These are phyloP conservation scores for Pichia occidentalis DNA, from an alignment of 805 yeast genomes.

Conservation along the genomic window DNA sequence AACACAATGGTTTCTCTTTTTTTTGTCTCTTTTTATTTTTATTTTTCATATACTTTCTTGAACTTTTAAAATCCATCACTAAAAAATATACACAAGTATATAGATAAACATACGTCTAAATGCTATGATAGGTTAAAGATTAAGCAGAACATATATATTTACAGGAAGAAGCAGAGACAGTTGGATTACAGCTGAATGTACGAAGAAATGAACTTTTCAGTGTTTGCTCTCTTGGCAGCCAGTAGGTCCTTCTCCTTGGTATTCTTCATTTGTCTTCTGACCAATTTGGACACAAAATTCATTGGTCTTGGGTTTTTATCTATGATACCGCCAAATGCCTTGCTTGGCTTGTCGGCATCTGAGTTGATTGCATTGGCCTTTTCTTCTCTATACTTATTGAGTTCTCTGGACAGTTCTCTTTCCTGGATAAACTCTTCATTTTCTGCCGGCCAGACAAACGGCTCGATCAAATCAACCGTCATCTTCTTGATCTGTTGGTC, in stretches of 20 bases:
- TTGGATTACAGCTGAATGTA: conserved; percentile 4
- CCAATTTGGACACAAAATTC: conserved; percentile 53
- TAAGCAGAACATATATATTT: no score
- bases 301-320: conserved; percentile 49
- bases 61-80: no score
- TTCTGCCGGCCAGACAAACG: conserved; percentile 89
- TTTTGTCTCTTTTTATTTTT: no score
- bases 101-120: no score
- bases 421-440: conserved; percentile 31
- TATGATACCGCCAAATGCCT: conserved; percentile 67
- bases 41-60: no score
- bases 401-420: conserved; percentile 34
- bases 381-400: conserved; percentile 46
- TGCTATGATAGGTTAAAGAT: no score
- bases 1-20: no score
- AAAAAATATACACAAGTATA: no score
- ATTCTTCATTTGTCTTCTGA: conserved; percentile 41
- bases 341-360: conserved; percentile 58
- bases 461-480: conserved; percentile 95
- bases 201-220: conserved; percentile 31
- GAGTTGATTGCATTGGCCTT: conserved; percentile 50
- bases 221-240: conserved; percentile 21
- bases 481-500: conserved; percentile 82
- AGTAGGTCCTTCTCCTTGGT: conserved; percentile 33
- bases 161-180: no score